Evolutionary conservation across 2,329 filamentous ascomycete genomes (phyloP), one percentile per base, ranked within the genome.

Genomic region (Achaetomium macrosporum): DNA sequence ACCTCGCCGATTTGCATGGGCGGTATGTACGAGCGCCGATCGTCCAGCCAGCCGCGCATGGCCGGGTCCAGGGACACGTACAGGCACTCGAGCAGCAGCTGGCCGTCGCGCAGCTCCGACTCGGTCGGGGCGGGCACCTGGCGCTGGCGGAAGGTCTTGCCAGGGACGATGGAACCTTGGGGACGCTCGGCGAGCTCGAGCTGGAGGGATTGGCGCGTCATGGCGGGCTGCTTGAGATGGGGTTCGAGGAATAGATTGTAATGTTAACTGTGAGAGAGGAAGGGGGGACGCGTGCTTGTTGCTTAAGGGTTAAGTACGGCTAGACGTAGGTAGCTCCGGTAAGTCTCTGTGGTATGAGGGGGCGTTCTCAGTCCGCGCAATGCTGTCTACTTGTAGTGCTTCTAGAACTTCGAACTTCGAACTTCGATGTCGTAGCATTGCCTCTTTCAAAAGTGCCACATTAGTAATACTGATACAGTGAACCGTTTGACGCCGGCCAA

Each of bases 131-230:
- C 73, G 1, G 78, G 72, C 1, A 73, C 68, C 43, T 71, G 72
- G 62, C 81, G 75, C 35, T 76, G 62, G 37, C 69, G 70, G 69
- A 89, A 88, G 13, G 85, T 88, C 65, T 81, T 69, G 54, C 83
- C 83, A 2, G 82, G 80, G 51, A 87, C 66, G 66, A 89, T 83
- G 55, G 75, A 69, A 49, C 68, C 73, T 50, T 69, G 75, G 10
- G 85, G 85, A 46, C 85, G 76, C 69, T 87, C 76, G 48, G 80
- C 82, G 54, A 89, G 79, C 57, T 81, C 73, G 56, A 87, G 71
- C 39, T 73, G 73, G 35, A 59, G 57, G 3, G 61, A 59, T 31
- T 64, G 59, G 41, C 54, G 53, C 20, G 58, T 37, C 59, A 60
- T 63, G 29, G 36, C 20, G n/a, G 25, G 33, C 16, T 29, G 41